Evolutionary conservation across 2,329 filamentous ascomycete species (phyloP).

Genomic region (Penicillium corylophilum): DNA sequence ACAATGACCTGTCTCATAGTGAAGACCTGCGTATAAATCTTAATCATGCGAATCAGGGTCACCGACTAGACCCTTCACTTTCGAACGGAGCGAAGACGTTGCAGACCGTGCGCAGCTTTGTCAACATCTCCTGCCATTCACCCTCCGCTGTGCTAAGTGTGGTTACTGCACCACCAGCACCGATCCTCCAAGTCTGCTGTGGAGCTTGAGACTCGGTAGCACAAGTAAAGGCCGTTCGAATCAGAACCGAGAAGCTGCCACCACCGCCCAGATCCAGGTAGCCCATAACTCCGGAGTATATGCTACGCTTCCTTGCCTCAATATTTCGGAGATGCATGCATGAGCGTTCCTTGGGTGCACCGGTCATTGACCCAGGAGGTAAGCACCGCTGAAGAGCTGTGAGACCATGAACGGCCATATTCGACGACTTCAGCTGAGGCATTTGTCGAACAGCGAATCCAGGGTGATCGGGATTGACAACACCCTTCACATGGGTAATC

Average conservation of each 20-base stretch:
- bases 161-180: slow-evolving; percentile 88
- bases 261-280: slow-evolving; percentile 84
- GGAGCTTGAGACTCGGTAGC: slow-evolving; percentile 18
- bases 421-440: slow-evolving; percentile 30
- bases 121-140: slow-evolving; percentile 89
- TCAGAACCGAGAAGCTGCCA: slow-evolving; percentile 89
- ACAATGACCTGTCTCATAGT: slow-evolving; percentile 4
- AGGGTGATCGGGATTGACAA: slow-evolving; percentile 31
- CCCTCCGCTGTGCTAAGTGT: slow-evolving; percentile 74
- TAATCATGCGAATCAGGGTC: not conserved
- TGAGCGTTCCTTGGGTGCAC: slow-evolving; percentile 88
- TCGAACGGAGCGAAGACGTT: slow-evolving; percentile 39
- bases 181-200: slow-evolving; percentile 67
- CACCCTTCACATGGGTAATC: slow-evolving; percentile 80
- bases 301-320: slow-evolving; percentile 63
- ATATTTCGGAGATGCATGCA: slow-evolving; percentile 76
- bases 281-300: slow-evolving; percentile 87
- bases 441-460: slow-evolving; percentile 33
- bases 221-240: slow-evolving; percentile 70
- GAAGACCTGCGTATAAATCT: slow-evolving; percentile 1
- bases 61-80: not conserved
- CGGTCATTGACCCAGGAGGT: slow-evolving; percentile 94
- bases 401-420: slow-evolving; percentile 54
- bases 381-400: slow-evolving; percentile 75
- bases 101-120: slow-evolving; percentile 59